Conservation (phyloP, 2,329 filamentous ascomycete species). For the Pseudogymnoascus pannorum region DNA sequence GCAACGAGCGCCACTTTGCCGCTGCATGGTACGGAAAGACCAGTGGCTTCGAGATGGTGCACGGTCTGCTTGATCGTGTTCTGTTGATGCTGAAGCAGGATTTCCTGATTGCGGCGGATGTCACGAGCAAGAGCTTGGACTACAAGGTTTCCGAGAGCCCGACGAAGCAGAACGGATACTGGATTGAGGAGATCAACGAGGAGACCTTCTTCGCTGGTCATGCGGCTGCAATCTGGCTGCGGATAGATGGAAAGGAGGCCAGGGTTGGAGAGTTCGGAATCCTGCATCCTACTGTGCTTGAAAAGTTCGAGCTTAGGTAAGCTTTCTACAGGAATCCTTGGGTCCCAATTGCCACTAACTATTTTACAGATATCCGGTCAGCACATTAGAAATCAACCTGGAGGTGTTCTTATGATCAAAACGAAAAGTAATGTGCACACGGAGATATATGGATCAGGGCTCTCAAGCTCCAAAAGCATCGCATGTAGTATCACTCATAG, state of each 20-base stretch:
- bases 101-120: constrained; percentile 67
- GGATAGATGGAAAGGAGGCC: constrained; percentile 63
- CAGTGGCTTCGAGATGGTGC: constrained; percentile 90
- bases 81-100: constrained; percentile 84
- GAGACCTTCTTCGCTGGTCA: constrained; percentile 88
- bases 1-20: constrained; percentile 94
- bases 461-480: constrained; percentile 8
- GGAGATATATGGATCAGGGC: constrained; percentile 7
- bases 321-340: constrained; percentile 21
- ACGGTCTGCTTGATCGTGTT: constrained; percentile 85
- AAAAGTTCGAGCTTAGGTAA: constrained; percentile 84
- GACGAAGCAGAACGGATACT: constrained; percentile 67
- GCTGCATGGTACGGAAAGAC: constrained; percentile 92
- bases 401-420: constrained; percentile 70
- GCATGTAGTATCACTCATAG: constrained; percentile 8
- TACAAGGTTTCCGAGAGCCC: constrained; percentile 47
- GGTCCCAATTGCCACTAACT: constrained; percentile 14
- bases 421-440: constrained; percentile 5
- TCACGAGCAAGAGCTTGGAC: constrained; percentile 43
- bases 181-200: constrained; percentile 88
- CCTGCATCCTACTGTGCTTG: constrained; percentile 83
- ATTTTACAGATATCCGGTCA: constrained; percentile 69
- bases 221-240: constrained; percentile 75
- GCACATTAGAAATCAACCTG: constrained; percentile 88
- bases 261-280: constrained; percentile 89